Conservation (phyloP, 768 basidiomycete species). For the Pleurotus pulmonarius region DNA sequence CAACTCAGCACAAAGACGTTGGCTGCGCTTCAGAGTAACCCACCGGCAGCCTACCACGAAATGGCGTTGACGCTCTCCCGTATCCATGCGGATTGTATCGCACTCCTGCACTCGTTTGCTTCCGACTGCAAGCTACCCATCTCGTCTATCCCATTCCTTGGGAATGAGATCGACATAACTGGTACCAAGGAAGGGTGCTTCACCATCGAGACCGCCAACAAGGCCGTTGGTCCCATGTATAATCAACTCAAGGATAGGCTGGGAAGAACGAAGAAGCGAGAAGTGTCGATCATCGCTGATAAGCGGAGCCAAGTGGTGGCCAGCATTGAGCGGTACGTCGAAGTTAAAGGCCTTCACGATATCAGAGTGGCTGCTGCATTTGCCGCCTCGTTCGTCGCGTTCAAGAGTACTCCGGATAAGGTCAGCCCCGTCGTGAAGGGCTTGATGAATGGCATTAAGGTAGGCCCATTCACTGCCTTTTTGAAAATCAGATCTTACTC, state of each 20-base stretch:
- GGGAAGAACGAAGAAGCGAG: constrained; percentile 75
- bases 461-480: constrained; percentile 25
- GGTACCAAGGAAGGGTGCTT: constrained; percentile 65
- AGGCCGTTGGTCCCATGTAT: constrained; percentile 69
- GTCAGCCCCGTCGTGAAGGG: constrained; percentile 95
- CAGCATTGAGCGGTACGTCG: constrained; percentile 75
- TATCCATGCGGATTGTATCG: constrained; percentile 75
- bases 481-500: constrained; percentile 4
- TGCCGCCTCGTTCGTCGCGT: constrained; percentile 87
- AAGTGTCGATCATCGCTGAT: constrained; percentile 70
- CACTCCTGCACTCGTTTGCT: constrained; percentile 78
- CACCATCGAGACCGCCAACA: constrained; percentile 73
- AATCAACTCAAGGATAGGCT: constrained; percentile 70
- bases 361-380: constrained; percentile 85
- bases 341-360: constrained; percentile 83
- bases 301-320: constrained; percentile 64
- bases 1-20: constrained; percentile 70
- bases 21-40: constrained; percentile 66
- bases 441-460: constrained; percentile 97
- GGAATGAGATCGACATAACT: constrained; percentile 72
- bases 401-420: constrained; percentile 84
- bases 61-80: constrained; percentile 79
- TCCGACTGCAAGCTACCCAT: constrained; percentile 85
- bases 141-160: constrained; percentile 75
- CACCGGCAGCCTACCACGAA: constrained; percentile 85